Evolutionary conservation across 176 grass and related monocot genomes (phyloP).

Genomic region (Phyllostachys edulis): DNA sequence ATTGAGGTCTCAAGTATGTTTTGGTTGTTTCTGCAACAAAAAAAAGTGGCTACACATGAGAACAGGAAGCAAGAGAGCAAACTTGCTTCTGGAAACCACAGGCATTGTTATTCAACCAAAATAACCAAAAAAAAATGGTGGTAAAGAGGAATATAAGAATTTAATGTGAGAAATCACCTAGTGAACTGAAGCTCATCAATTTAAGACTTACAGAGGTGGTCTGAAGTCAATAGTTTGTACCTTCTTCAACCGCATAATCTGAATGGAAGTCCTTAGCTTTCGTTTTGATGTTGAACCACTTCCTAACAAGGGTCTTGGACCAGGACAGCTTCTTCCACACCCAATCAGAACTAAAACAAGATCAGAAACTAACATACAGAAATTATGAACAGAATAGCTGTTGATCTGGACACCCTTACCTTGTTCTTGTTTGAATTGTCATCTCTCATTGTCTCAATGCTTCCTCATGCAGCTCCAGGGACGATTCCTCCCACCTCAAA

Average conservation of each 20-base stretch:
- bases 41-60: not conserved
- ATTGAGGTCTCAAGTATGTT: conserved; percentile 15
- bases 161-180: not conserved
- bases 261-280: conserved; percentile 77
- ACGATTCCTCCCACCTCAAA: conserved; percentile 24
- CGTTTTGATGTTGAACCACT: conserved; percentile 96
- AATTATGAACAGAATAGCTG: conserved; percentile 2
- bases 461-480: conserved; percentile 59
- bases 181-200: not conserved
- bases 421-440: conserved; percentile 72
- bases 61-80: conserved; percentile 27
- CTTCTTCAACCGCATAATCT: conserved; percentile 61
- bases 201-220: not conserved
- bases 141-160: not conserved
- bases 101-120: conserved; percentile 3
- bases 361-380: conserved; percentile 16
- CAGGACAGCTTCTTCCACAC: conserved; percentile 75
- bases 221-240: conserved; percentile 39
- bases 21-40: conserved; percentile 35
- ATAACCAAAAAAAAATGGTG: not conserved
- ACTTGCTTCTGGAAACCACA: conserved; percentile 18
- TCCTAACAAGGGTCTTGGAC: conserved; percentile 88
- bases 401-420: conserved; percentile 44
- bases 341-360: conserved; percentile 33
- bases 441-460: conserved; percentile 85